Base-by-base conservation (phyloP, 768 basidiomycete genomes). In the Boletus coccyginus region DNA sequence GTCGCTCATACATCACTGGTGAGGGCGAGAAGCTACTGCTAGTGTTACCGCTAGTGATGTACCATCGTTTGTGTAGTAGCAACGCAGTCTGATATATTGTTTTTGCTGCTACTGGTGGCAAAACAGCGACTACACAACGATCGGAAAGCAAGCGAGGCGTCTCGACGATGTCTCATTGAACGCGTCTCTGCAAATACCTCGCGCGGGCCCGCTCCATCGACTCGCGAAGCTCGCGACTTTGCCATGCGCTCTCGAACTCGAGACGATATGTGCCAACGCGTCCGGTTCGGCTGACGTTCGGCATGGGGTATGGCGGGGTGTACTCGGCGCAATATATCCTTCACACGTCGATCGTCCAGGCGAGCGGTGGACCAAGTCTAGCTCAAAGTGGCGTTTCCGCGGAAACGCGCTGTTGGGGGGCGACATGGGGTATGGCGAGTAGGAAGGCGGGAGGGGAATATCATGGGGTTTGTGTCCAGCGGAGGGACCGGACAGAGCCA, bases 121-220 rank as follows among this genome's bases (percentile, higher is more conserved):
- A 52, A 50, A 39, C 13, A 45, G 10, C 16, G 38, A 29, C 21
- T 24, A 41, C 14, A 50, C 12, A 33, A 24, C 16, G 31, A 45
- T 32, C 8, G 17, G 19, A 55, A 33, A 7, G 35, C 0, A 38
- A 31, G 10, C 24, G 14, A 31, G 4, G 17, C 7, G 3, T 14
- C 14, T 24, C 8, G 10, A 35, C 21, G 48, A 19, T 16, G 36
- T 19, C 21, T 68, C 36, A 68, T 54, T 58, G 49, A 47, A 40
- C 44, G 27, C 54, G 55, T 46, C 56, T 67, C 48, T 67, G 62
- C 48, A 62, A 21, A 35, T 63, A 62, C 32, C 46, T 59, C 5
- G 79, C 80, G 32, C 89, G 74, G 10, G 89, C 89, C 9, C 76
- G 74, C 70, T 84, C 84, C 89, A 91, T 92, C 29, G 78, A 81